Conservation (phyloP, 192 early-diverging fungal genomes). For the Chytriomyces confervae region DNA sequence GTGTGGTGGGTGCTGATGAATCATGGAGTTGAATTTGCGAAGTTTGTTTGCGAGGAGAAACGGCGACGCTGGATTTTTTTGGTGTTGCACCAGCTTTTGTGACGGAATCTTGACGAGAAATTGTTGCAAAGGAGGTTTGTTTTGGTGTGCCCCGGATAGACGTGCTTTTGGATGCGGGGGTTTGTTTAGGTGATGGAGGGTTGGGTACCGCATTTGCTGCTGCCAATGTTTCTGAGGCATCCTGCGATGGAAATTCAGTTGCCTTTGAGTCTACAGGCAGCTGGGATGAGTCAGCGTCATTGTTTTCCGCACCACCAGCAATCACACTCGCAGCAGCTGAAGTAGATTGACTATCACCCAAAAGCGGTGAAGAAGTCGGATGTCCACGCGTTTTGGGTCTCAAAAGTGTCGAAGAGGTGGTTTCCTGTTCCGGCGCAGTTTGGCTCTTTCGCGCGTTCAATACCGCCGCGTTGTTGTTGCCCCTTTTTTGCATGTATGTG, state of each 20-base stretch:
- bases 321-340: not conserved
- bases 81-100: not conserved
- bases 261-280: not conserved
- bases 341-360: not conserved
- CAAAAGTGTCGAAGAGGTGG: not conserved
- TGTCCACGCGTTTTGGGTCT: constrained; percentile 20
- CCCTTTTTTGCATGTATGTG: not conserved
- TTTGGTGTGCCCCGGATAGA: not conserved
- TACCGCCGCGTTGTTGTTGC: not conserved
- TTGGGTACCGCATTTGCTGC: not conserved
- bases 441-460: not conserved
- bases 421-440: constrained; percentile 13
- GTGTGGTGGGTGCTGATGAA: too few relatives aligned
- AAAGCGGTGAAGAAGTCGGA: constrained; percentile 16
- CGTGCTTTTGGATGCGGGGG: not conserved
- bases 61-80: not conserved
- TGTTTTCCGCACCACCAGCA: not conserved
- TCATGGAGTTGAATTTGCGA: too few relatives aligned
- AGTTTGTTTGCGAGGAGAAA: not conserved
- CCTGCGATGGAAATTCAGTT: not conserved
- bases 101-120: not conserved
- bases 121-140: not conserved
- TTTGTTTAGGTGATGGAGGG: not conserved
- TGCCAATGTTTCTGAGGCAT: too few relatives aligned
- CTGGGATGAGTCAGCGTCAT: not conserved